Conservation (phyloP, 495 filamentous ascomycete genomes). For the Eremomyces bilateralis region DNA sequence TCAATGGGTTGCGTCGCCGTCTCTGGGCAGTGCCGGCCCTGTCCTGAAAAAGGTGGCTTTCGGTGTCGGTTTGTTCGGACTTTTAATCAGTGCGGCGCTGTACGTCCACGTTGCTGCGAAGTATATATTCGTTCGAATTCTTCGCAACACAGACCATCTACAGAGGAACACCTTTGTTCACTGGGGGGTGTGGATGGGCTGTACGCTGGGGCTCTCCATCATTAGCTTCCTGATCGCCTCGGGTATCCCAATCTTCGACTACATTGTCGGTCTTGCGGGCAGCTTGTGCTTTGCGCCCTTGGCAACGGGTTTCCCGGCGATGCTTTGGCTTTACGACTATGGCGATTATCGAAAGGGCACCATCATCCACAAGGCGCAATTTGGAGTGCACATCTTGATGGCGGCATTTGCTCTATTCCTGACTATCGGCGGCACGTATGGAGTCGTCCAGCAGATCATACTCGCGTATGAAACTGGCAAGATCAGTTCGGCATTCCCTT, state of each 20-base stretch:
- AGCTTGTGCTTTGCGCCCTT: neutral
- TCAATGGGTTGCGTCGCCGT: conserved; percentile 17
- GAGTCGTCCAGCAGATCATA: neutral
- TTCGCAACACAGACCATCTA: conserved; percentile 17
- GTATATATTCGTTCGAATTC: conserved; percentile 19
- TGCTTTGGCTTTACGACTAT: neutral
- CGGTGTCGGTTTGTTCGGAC: conserved; percentile 15
- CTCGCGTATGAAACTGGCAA: neutral
- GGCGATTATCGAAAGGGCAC: neutral
- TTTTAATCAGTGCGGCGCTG: conserved; percentile 6
- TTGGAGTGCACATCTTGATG: neutral
- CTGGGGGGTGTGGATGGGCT: conserved; percentile 17
- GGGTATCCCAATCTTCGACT: conserved; percentile 20
- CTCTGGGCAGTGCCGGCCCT: conserved; percentile 17
- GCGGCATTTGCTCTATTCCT: neutral
- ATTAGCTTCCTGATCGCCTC: conserved; percentile 16
- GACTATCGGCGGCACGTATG: neutral
- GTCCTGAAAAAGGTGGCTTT: conserved; percentile 20
- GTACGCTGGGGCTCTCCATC: conserved; percentile 10
- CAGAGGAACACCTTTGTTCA: conserved; percentile 16
- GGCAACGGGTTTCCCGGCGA: neutral
- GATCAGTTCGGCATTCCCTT: neutral
- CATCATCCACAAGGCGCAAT: neutral
- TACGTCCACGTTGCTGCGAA: conserved; percentile 16
- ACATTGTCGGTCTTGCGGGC: conserved; percentile 15